Evolutionary conservation across 1,284 basidiomycete species (phyloP), one percentile per base, ranked within the genome.

Genomic region (Lentinula novae-zelandiae): DNA sequence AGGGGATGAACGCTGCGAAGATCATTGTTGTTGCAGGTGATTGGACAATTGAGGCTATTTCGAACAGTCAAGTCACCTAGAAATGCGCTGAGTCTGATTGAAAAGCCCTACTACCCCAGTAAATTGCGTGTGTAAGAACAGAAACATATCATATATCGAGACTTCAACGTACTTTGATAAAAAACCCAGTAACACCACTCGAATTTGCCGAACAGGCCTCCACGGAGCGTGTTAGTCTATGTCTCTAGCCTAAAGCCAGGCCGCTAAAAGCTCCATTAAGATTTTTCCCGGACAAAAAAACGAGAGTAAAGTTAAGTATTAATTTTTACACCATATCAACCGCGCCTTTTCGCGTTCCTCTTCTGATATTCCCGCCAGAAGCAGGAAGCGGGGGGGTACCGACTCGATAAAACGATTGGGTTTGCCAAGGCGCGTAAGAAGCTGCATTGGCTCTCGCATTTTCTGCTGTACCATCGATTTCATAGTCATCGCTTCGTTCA

Each of bases 1-100:
- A 17, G 17, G 17, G 17, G 17, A 68, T 70, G 61, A 83, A 83
- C 66, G 68, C 67, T 6, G 82, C 77, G 7, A 64, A 64, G 17
- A 17, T 17, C 17, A 17, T 17, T 17, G 17, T 56, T 15, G 63
- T 64, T 57, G 57, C 60, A 27, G 57, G 57, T 17, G 58, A 57
- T 20, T 60, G 44, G 55, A 40, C 6, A 9, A 9, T 36, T 9
- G 34, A 36, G 9, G 34, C 6, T 36, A 5, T 9, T 6, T 36
- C 9, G 2, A 17, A 17, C 34, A 36, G 34, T 36, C 17, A 17
- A 17, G 17, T 17, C 17, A 17, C 17, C 17, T 17, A 17, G 17
- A 17, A 17, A 36, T 9, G 34, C 9, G 34, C 9, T 36, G 34
- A 36, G 34, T 36, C 34, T 36, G 34, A 17, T 17, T 17, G 17